Conservation (phyloP, 768 basidiomycete genomes). For the Mycena galericulata region DNA sequence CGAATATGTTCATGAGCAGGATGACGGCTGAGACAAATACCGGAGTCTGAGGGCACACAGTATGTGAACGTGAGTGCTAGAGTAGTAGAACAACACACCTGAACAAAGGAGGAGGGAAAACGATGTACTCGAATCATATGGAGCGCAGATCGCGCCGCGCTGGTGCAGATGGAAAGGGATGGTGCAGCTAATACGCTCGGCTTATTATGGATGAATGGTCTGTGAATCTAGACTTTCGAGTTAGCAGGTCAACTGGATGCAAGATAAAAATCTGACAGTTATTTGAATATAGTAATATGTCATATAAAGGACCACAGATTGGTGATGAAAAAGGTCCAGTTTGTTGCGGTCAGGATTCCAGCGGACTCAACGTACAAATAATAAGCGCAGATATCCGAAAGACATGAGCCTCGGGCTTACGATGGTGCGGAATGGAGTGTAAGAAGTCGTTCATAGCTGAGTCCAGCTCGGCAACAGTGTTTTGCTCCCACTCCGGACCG, state of each 20-base stretch:
- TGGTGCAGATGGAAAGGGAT: slow-evolving; percentile 31
- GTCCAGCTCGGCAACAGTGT: slow-evolving; percentile 62
- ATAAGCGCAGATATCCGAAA: not conserved
- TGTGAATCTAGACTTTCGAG: slow-evolving; percentile 24
- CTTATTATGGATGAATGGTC: slow-evolving; percentile 37
- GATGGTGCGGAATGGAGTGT: slow-evolving; percentile 59
- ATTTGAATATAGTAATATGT: slow-evolving; percentile 62
- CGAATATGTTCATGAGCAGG: not conserved
- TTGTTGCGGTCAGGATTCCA: slow-evolving; percentile 49
- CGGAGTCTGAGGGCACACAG: not conserved
- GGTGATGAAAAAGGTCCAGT: slow-evolving; percentile 48
- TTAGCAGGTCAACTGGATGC: slow-evolving; percentile 29
- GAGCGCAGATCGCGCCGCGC: slow-evolving; percentile 25
- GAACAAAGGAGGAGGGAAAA: not conserved
- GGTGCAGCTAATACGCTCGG: slow-evolving; percentile 8
- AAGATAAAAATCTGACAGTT: slow-evolving; percentile 61
- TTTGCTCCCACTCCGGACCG: slow-evolving; percentile 53
- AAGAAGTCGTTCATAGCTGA: slow-evolving; percentile 64
- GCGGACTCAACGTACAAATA: slow-evolving; percentile 40
- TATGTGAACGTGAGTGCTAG: not conserved
- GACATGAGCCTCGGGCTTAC: slow-evolving; percentile 36
- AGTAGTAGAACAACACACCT: not conserved
- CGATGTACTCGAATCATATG: slow-evolving; percentile 2
- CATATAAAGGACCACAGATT: slow-evolving; percentile 55
- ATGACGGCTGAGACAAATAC: slow-evolving; percentile 11